Evolutionary conservation across 2,329 filamentous ascomycete genomes (phyloP).

Genomic region (Trichoderma koningiopsis): DNA sequence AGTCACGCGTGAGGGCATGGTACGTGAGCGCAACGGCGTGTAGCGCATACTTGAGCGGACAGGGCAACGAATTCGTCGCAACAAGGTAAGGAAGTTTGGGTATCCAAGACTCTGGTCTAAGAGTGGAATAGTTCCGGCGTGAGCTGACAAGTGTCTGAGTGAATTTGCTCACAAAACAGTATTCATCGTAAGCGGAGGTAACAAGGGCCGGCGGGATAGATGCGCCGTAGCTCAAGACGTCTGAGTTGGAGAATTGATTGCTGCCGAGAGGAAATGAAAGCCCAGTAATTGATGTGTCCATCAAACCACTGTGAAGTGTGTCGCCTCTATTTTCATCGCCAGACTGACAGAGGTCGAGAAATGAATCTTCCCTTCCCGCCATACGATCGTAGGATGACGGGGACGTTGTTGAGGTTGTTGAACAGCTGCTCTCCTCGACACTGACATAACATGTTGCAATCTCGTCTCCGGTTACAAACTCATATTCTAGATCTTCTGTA

Average conservation of each 20-base stretch:
- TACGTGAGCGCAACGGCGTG: conserved; percentile 12
- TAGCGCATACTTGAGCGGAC: conserved; percentile 10
- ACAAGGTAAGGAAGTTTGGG: conserved; percentile 9
- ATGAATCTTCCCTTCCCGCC: not conserved
- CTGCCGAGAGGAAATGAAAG: not conserved
- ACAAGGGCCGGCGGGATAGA: not conserved
- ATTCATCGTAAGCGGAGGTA: conserved; percentile 6
- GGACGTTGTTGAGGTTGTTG: not conserved
- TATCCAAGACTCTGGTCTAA: conserved; percentile 11
- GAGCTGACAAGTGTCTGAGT: conserved; percentile 6
- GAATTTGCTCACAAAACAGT: conserved; percentile 6
- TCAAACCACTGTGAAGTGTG: too few relatives aligned
- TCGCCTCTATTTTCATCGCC: not conserved
- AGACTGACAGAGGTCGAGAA: not conserved
- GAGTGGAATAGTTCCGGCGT: not conserved
- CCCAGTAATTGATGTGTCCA: too few relatives aligned
- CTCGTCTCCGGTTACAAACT: not conserved
- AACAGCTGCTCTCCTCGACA: not conserved
- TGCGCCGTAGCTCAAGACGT: not conserved
- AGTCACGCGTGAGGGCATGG: not conserved
- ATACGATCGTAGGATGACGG: not conserved
- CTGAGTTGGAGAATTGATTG: not conserved
- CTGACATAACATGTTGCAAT: not conserved
- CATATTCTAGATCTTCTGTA: not conserved
- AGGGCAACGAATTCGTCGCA: conserved; percentile 1